A percentile compares a stretch with the other conserved stretches of the same genome.
Conservation (phyloP, 441 rosid genomes). For the Brassica balearica region DNA sequence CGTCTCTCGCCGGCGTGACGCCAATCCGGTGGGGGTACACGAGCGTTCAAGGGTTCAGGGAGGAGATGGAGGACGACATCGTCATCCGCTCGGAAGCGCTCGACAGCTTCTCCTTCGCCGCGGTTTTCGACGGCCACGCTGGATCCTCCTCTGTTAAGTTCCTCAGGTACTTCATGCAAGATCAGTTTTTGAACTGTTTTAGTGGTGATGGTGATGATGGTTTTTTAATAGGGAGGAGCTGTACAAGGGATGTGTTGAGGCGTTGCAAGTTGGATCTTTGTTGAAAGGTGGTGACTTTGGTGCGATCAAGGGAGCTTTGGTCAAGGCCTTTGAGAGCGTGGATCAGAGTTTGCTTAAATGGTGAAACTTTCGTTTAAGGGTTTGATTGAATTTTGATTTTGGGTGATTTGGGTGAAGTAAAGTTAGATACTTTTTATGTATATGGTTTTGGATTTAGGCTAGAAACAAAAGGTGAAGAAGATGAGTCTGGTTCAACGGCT, state of each 20-base stretch:
- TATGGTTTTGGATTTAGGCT: slow-evolving; percentile 57
- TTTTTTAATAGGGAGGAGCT: slow-evolving; percentile 72
- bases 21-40: slow-evolving; percentile 81
- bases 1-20: slow-evolving; percentile 61
- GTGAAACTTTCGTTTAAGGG: slow-evolving; percentile 42
- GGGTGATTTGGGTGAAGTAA: slow-evolving; percentile 10
- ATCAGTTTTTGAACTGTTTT: neutral
- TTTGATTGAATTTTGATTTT: neutral
- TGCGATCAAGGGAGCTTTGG: slow-evolving; percentile 57
- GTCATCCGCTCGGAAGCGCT: slow-evolving; percentile 72
- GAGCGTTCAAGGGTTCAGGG: slow-evolving; percentile 76
- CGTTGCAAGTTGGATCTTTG: slow-evolving; percentile 78
- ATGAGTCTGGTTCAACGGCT: slow-evolving; percentile 92
- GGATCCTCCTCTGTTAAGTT: slow-evolving; percentile 77
- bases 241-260: slow-evolving; percentile 76
- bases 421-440: neutral
- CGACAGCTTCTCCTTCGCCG: slow-evolving; percentile 84
- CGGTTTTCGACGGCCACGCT: slow-evolving; percentile 91
- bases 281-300: slow-evolving; percentile 63
- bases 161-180: slow-evolving; percentile 58
- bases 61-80: slow-evolving; percentile 88
- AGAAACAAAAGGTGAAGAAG: slow-evolving; percentile 56
- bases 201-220: neutral
- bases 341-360: slow-evolving; percentile 70
- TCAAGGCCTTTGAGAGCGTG: slow-evolving; percentile 68